Percentiles rank a stretch among this genome's conserved stretches.
phyloP scores from a whole-genome alignment of 78 protist species.

The Speleostelium caveatum region DNA sequence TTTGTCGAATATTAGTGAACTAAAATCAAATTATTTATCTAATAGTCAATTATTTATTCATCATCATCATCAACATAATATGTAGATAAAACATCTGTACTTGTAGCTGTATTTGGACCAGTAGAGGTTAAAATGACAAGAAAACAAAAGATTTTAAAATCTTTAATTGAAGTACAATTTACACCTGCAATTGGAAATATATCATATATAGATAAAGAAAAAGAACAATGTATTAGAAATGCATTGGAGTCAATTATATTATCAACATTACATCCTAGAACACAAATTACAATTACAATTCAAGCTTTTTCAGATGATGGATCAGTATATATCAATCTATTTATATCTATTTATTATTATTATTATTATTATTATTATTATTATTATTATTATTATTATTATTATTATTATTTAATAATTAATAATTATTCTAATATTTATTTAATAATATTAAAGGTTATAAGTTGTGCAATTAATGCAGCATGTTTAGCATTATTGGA shows the following conservation, averaged over 20 bases:
- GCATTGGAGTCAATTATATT: conserved; percentile 75
- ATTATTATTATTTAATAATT: background rate
- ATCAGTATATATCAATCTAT: too few relatives aligned
- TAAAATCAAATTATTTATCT: conserved; percentile 1
- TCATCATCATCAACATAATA: too few relatives aligned
- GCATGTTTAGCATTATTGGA: conserved; percentile 77
- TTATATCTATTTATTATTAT: too few relatives aligned
- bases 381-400: background rate
- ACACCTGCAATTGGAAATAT: conserved; percentile 44
- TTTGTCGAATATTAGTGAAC: too few relatives aligned
- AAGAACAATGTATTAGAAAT: conserved; percentile 55
- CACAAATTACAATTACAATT: conserved; percentile 46
- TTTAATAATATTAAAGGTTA: conserved; percentile 15
- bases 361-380: too few relatives aligned
- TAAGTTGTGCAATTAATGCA: conserved; percentile 78
- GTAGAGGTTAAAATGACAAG: conserved; percentile 58
- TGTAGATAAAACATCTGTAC: conserved; percentile 57
- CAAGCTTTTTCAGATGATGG: conserved; percentile 77
- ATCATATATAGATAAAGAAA: conserved; percentile 37
- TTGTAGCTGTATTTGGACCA: conserved; percentile 80
- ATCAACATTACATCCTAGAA: conserved; percentile 73
- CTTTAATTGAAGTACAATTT: conserved; percentile 54
- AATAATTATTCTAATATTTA: background rate
- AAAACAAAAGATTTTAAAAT: conserved; percentile 74
- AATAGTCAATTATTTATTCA: background rate